phyloP scores from a whole-genome alignment of 345 rosid species.

The Camelina hispida region DNA sequence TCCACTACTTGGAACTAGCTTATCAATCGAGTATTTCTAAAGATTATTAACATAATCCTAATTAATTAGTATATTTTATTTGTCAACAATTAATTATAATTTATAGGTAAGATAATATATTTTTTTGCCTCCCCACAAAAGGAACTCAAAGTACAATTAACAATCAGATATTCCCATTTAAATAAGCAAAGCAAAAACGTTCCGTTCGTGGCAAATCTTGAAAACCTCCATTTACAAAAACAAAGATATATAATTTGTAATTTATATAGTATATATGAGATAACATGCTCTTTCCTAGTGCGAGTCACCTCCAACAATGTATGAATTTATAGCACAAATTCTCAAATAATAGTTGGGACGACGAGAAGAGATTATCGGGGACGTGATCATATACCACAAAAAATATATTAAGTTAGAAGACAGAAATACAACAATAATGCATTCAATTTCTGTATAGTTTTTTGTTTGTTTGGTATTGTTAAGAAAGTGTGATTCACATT shows the following conservation, averaged over 20 bases:
- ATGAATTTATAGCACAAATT: not conserved
- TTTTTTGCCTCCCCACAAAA: constrained; percentile 38
- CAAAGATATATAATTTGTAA: not conserved
- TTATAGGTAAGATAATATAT: constrained; percentile 28
- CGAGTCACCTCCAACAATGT: not conserved
- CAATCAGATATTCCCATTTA: constrained; percentile 20
- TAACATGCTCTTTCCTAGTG: constrained; percentile 8
- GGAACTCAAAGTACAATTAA: constrained; percentile 40
- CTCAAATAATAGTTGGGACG: not conserved
- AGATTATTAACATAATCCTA: constrained; percentile 2
- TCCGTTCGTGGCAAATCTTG: constrained; percentile 37
- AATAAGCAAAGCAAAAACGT: constrained; percentile 29
- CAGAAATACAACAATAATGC: not conserved
- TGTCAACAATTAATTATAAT: constrained; percentile 22
- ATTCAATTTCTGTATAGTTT: not conserved
- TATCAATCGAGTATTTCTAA: constrained; percentile 12
- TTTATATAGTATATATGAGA: not conserved
- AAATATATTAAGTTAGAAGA: not conserved
- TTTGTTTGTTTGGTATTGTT: not conserved
- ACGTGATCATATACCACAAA: not conserved
- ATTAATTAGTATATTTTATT: not conserved
- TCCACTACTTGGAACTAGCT: constrained; percentile 26
- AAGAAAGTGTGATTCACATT: constrained; percentile 8
- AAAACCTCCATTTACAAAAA: constrained; percentile 3
- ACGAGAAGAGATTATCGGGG: not conserved